Evolutionary conservation across 371 early-diverging fungal species (phyloP), one percentile per base, ranked within the genome.

Genomic region (Apophysomyces elegans): DNA sequence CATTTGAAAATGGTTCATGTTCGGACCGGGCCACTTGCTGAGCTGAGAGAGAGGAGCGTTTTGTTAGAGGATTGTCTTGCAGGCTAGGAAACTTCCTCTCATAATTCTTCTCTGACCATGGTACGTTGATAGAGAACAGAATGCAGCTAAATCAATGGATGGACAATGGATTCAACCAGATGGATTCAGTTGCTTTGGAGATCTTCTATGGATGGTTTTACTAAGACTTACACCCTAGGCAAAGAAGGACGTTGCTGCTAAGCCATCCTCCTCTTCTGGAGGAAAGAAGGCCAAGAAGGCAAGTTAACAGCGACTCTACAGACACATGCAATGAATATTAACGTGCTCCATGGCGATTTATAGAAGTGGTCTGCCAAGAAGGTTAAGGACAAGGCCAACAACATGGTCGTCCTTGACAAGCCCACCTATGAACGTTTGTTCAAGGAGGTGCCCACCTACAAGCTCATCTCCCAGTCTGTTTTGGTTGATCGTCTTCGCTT

Each of bases 361-460:
- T 59, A 67, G 95, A 96, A 96, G 92, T 96, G 96, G 96, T 95
- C 96, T 71, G 94, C 94, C 88, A 94, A 93, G 74, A 93, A 93
- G 88, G 92, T 92, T 72, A 95, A 95, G 95, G 96, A 96, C 85
- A 95, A 95, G 94, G 88, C 95, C 84, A 95, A 96, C 93, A 95
- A 95, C 91, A 85, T 92, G 83, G 96, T 97, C 68, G 84, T 90
- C 84, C 90, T 97, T 72, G 93, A 94, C 86, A 91, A 94, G 84
- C 81, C 90, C 70, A 95, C 95, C 74, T 90, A 92, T 74, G 96
- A 95, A 70, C 93, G 92, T 86, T 89, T 97, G 66, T 91, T 91
- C 90, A 99, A 99, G 94, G 99, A 99, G 85, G 96, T 96, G 45
- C 99, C 98, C 71, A 95, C 98, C 80, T 97, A 96, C 93, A 97